Evolutionary conservation across 2,329 filamentous ascomycete genomes (phyloP).

Genomic region (Bipolaris cookei): DNA sequence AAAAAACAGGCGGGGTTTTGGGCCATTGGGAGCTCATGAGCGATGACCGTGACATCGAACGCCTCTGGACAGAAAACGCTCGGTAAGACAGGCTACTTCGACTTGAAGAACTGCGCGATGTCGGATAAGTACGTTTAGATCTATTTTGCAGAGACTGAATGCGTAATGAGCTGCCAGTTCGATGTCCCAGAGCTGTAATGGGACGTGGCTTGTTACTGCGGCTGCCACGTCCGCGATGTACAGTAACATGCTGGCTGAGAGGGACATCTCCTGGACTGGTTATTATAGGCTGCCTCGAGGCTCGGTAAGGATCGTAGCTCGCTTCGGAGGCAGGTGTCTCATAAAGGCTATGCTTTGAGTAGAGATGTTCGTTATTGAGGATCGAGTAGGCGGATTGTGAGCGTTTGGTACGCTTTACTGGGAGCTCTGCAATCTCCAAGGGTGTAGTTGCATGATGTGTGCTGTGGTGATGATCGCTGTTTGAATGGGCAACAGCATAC

Average conservation of each 20-base stretch:
- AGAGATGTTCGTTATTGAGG: conserved; percentile 60
- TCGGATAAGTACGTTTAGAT: conserved; percentile 40
- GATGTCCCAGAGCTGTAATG: conserved; percentile 47
- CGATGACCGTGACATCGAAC: conserved; percentile 50
- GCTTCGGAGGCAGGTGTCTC: conserved; percentile 58
- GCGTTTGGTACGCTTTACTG: conserved; percentile 49
- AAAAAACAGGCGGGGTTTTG: conserved; percentile 56
- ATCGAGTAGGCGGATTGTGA: conserved; percentile 64
- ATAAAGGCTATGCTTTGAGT: conserved; percentile 57
- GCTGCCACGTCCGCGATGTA: conserved; percentile 62
- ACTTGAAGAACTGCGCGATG: conserved; percentile 44
- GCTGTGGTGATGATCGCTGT: conserved; percentile 79
- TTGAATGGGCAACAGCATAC: conserved; percentile 73
- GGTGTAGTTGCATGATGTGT: conserved; percentile 29
- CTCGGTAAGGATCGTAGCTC: conserved; percentile 86
- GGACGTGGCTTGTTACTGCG: conserved; percentile 46
- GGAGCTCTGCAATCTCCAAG: conserved; percentile 45
- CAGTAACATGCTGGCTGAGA: conserved; percentile 70
- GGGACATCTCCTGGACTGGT: conserved; percentile 53
- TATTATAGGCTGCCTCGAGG: conserved; percentile 63
- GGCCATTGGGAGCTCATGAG: conserved; percentile 56
- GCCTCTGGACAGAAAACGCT: conserved; percentile 28
- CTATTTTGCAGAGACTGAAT: conserved; percentile 49
- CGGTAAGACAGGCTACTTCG: conserved; percentile 40
- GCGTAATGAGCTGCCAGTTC: conserved; percentile 53